Base-by-base conservation (phyloP, 805 yeast genomes). In the Candida endomychidarum region DNA sequence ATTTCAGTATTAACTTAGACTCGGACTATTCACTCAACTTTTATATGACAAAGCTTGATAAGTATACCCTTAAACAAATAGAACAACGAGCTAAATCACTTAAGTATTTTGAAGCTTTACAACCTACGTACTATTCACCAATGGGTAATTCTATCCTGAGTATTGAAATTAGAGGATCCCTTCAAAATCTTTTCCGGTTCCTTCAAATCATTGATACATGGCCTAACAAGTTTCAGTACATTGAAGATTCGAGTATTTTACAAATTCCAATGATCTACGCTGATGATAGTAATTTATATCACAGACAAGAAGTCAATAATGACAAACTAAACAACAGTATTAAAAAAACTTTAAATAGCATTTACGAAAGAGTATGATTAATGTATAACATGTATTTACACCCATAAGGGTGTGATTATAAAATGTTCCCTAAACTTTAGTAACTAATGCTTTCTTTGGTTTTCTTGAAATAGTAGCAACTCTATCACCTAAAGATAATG, bases 401-500 rank as follows among this genome's bases (percentile, higher is more conserved):
- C n/a, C n/a, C n/a, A n/a, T n/a, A n/a, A n/a, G n/a, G n/a, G n/a
- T 15, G 34, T 30, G 15, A 9, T 8, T 15, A 17, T 8, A 30
- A 7, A 30, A 30, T 8, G 8, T 31, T 16, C 11, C 5, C 18
- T 45, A 47, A 36, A 47, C 51, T 18, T 31, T 45, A 19, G 43
- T 42, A 22, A 53, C 30, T 14, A 43, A 37, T 14, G 56, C 51
- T 10, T 49, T 52, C 45, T 63, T 62, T 23, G 58, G 42, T 42
- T 58, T 66, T 41, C 84, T 78, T 33, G 91, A 84, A 60, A 88
- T 78, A 40, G 86, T 73, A 38, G 96, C 95, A 40, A 91, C 93
- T 54, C 89, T 79, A 56, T 93, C 98, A 47, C 99, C 99, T 52
- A 95, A 72, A 2, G 96, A 83, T 47, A 95, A 71, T 6, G 99